Percentiles rank a stretch among this genome's conserved stretches.
These are phyloP conservation scores for Quercus wislizeni DNA, from an alignment of 306 rosid species.

Conservation along the genomic window DNA sequence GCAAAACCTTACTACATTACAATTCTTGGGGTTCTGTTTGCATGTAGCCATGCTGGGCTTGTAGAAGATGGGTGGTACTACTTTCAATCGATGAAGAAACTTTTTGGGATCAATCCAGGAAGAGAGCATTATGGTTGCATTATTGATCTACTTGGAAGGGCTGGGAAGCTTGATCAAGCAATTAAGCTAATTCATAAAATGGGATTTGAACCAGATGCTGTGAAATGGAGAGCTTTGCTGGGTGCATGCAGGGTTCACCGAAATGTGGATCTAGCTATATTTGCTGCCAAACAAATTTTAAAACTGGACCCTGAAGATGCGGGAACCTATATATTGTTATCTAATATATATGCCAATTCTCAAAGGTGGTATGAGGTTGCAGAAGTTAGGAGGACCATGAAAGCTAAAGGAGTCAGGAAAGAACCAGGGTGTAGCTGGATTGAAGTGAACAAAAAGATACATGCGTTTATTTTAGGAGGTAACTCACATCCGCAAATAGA, in stretches of 20 bases:
- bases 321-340: constrained; percentile 75
- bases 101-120: constrained; percentile 64
- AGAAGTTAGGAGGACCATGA: constrained; percentile 66
- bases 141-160: constrained; percentile 94
- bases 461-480: constrained; percentile 77
- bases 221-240: constrained; percentile 82
- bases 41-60: constrained; percentile 94
- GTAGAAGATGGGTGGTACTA: constrained; percentile 66
- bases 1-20: constrained; percentile 74
- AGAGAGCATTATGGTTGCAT: constrained; percentile 85
- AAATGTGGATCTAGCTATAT: constrained; percentile 64
- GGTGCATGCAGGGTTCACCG: constrained; percentile 78
- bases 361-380: constrained; percentile 77
- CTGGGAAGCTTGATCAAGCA: constrained; percentile 75
- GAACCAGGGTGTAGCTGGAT: constrained; percentile 96
- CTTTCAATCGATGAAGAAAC: constrained; percentile 71
- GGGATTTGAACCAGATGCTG: constrained; percentile 73
- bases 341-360: constrained; percentile 74
- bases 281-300: constrained; percentile 70
- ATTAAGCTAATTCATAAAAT: constrained; percentile 63
- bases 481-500: constrained; percentile 68
- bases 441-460: constrained; percentile 71
- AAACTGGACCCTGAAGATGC: constrained; percentile 68
- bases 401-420: constrained; percentile 61
- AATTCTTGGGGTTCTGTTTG: constrained; percentile 83